Percentiles rank a stretch among this genome's conserved stretches.
Evolutionary conservation across 768 basidiomycete species (phyloP).

Genomic region (Lactarius deliciosus): DNA sequence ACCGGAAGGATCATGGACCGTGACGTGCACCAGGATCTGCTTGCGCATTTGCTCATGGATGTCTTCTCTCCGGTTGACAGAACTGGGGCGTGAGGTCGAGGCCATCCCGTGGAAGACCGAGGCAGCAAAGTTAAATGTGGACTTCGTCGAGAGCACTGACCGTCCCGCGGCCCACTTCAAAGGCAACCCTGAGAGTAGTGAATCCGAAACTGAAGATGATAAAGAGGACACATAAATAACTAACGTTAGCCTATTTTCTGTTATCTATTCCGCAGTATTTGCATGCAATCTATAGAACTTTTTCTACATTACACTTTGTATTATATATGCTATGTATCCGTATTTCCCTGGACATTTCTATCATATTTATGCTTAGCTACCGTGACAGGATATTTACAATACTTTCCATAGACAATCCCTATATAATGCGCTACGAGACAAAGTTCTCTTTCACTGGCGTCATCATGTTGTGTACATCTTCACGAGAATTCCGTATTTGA

Average conservation of each 20-base stretch:
- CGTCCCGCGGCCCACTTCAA: constrained; percentile 1
- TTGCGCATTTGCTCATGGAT: constrained; percentile 23
- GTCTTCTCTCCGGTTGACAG: constrained; percentile 19
- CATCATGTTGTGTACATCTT: background rate
- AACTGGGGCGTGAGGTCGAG: constrained; percentile 22
- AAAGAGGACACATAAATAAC: constrained; percentile 9
- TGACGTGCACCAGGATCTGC: background rate
- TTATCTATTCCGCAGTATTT: background rate
- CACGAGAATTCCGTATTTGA: background rate
- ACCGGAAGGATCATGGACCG: constrained; percentile 14
- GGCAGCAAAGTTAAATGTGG: constrained; percentile 21
- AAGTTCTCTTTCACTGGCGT: background rate
- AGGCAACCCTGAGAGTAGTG: background rate
- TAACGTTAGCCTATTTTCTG: background rate
- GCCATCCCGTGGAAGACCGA: constrained; percentile 25
- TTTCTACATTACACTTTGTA: background rate
- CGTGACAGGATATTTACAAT: background rate
- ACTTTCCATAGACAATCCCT: background rate
- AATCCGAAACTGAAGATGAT: constrained; percentile 8
- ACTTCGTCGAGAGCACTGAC: constrained; percentile 20
- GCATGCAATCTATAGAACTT: background rate
- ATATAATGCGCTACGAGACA: no score
- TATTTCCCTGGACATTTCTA: background rate
- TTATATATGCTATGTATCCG: background rate
- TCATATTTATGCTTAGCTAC: background rate